A percentile compares a stretch with the other conserved stretches of the same genome.
Conservation (phyloP, 495 filamentous ascomycete species). For the Penicillium dipodomyicola region DNA sequence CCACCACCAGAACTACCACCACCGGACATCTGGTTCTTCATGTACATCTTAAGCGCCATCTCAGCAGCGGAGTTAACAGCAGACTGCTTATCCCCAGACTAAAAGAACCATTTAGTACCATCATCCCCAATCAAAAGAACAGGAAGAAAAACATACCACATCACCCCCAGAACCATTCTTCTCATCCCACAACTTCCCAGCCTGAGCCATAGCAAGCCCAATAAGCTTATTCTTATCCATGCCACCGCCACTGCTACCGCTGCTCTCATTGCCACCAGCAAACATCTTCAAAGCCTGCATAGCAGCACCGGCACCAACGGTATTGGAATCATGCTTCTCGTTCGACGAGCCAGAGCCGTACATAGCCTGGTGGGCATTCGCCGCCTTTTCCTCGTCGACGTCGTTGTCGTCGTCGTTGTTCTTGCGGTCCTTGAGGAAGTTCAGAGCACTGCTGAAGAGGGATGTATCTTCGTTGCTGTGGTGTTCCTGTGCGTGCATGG, state of each 20-base stretch:
- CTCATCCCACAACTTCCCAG: conserved; percentile 63
- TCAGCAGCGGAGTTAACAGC: conserved; percentile 59
- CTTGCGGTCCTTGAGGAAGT: conserved; percentile 47
- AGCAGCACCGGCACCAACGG: conserved; percentile 59
- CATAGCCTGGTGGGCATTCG: conserved; percentile 54
- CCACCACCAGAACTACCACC: conserved; percentile 47
- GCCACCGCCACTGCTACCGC: conserved; percentile 30
- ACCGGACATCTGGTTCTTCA: conserved; percentile 47
- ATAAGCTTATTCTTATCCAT: conserved; percentile 60
- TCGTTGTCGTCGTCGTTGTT: conserved; percentile 32
- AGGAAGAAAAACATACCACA: conserved; percentile 41
- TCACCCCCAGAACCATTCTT: conserved; percentile 44
- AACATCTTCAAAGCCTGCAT: conserved; percentile 72
- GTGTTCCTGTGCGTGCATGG: conserved; percentile 47
- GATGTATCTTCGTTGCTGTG: conserved; percentile 34
- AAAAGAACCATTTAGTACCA: no score
- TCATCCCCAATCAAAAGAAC: not conserved
- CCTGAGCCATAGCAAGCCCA: conserved; percentile 67
- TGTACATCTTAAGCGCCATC: conserved; percentile 69
- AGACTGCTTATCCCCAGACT: conserved; percentile 58
- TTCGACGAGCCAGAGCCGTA: conserved; percentile 44
- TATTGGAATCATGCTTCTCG: conserved; percentile 36
- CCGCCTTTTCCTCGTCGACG: conserved; percentile 56
- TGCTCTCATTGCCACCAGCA: conserved; percentile 37
- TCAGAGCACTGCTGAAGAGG: conserved; percentile 51